Evolutionary conservation across 2,329 filamentous ascomycete species (phyloP).

Genomic region (Lasiodiplodia gonubiensis): DNA sequence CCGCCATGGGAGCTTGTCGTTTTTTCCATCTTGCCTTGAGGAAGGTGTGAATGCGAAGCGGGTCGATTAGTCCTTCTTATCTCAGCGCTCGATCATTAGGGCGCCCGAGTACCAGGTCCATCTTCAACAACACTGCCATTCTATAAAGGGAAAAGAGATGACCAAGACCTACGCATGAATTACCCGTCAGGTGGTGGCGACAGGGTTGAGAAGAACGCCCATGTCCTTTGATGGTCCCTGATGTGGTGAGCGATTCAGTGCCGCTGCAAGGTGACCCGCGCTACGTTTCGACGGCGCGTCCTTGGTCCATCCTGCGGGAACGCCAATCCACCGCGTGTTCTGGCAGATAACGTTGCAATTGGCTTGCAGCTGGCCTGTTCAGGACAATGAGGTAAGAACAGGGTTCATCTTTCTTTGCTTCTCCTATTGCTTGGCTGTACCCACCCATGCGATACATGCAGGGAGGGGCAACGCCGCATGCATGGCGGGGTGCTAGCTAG

Average conservation of each 20-base stretch:
- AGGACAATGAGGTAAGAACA: not conserved
- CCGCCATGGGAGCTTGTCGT: not conserved
- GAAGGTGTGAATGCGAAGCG: not conserved
- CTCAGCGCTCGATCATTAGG: not conserved
- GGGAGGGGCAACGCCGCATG: not conserved
- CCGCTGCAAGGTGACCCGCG: not conserved
- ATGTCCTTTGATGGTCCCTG: not conserved
- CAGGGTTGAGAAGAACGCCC: not conserved
- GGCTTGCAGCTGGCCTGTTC: not conserved
- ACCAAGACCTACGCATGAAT: not conserved
- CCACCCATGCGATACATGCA: not conserved
- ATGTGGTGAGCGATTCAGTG: not conserved
- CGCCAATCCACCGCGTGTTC: not conserved
- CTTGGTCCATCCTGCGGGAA: not conserved
- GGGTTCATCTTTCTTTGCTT: not conserved
- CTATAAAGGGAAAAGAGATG: not conserved
- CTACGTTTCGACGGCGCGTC: not conserved
- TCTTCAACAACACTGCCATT: not conserved
- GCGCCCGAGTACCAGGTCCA: not conserved
- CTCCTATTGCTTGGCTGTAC: not conserved
- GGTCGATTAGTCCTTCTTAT: not conserved
- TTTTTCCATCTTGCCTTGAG: not conserved
- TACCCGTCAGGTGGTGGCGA: not conserved
- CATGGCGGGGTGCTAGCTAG: slow-evolving; percentile 3
- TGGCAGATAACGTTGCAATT: not conserved